These are phyloP conservation scores for Solanum bukasovii DNA, from an alignment of 257 asterid genomes.

Conservation along the genomic window DNA sequence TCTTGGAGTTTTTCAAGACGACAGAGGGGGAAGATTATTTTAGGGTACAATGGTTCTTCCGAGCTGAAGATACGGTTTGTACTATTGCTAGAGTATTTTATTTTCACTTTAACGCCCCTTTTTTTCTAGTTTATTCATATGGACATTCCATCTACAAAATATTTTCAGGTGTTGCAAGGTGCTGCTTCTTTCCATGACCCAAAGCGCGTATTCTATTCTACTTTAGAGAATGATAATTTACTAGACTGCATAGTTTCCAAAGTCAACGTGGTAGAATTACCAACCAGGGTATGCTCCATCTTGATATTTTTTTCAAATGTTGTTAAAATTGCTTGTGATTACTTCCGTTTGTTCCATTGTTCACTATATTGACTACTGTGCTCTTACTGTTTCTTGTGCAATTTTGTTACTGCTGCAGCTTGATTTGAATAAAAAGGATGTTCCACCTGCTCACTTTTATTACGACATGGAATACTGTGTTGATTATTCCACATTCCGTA, in stretches of 20 bases:
- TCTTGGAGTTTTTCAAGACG: conserved; percentile 79
- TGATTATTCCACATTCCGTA: conserved; percentile 73
- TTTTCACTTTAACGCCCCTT: background rate
- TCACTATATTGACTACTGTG: background rate
- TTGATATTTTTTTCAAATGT: background rate
- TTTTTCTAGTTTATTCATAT: background rate
- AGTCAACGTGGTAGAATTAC: conserved; percentile 42
- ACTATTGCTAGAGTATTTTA: background rate
- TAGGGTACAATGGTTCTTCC: conserved; percentile 89
- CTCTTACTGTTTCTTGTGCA: background rate
- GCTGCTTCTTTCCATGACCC: conserved; percentile 52
- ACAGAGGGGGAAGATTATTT: conserved; percentile 66
- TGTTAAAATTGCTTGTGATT: background rate
- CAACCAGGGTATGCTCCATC: conserved; percentile 38
- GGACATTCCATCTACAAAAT: background rate
- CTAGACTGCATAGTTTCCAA: conserved; percentile 81
- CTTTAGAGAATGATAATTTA: conserved; percentile 58
- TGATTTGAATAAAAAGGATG: conserved; percentile 15
- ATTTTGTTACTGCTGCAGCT: conserved; percentile 25
- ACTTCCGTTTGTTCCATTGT: background rate
- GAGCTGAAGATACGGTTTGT: conserved; percentile 90
- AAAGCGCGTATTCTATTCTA: conserved; percentile 76
- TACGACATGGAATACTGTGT: conserved; percentile 86
- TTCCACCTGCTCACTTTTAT: conserved; percentile 46
- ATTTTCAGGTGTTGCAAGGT: conserved; percentile 56